Base-by-base conservation (phyloP, 192 early-diverging fungal species). In the Paraglomus brasilianum region DNA sequence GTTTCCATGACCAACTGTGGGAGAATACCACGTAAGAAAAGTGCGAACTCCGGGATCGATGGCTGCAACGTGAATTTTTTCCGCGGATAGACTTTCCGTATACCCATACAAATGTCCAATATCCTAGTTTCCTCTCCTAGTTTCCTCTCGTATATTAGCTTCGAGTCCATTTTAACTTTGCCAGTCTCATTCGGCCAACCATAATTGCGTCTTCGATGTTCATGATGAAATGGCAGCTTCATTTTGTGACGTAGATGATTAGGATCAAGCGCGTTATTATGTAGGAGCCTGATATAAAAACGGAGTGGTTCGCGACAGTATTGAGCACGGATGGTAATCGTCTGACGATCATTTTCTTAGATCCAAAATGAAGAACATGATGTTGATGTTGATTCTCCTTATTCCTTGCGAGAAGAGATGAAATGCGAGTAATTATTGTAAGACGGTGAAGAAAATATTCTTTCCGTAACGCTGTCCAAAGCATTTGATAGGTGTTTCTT, bases 21-120 rank as follows among this genome's bases (percentile, higher is more conserved):
- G 36, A 41, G 36, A 66, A 52, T 51, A 66, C 17, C 64, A 66
- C 21, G 38, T 52, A 30, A 66, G 64, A 66, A 66, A 66, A 51
- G 49, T 66, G 1, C 38, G n/a, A 30, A 51, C 64, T 48, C 30
- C 14, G 10, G 48, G 48, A 60, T 60, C 58, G 9, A 42, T 59
- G 39, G 1, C 57, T 59, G 57, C 38, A 40, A 59, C 38, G 21
- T 59, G 57, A 58, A 59, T 59, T 40, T 59, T 14, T 40, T 59
- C 49, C 19, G 8, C 58, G 44, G 36, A 42, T 61, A 61, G 58
- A 41, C 36, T 61, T 61, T 61, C 58, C n/a, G 11, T 36, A 22
- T 36, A 57, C 24, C 5, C 24, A 57, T 57, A 57, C 17, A 22
- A 57, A 57, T 57, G 55, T 40, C 24, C 24, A 61, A 61, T 61